phyloP scores from a whole-genome alignment of 331 rosid species.

The Spiraea crenata region DNA sequence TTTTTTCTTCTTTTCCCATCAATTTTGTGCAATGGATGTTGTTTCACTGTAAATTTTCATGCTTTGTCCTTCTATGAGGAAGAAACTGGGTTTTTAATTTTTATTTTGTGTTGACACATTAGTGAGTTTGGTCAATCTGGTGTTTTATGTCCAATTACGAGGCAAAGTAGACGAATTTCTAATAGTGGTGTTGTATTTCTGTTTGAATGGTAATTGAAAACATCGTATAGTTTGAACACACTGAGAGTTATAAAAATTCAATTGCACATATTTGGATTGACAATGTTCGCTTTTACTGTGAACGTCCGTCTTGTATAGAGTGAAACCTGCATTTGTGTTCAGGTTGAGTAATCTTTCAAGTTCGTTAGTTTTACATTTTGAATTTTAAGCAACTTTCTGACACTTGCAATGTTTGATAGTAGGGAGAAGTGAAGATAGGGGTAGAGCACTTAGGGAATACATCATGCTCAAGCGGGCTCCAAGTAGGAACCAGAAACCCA shows the following conservation, averaged over 20 bases:
- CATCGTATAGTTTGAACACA: not conserved
- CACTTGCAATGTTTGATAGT: slow-evolving; percentile 14
- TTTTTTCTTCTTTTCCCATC: not conserved
- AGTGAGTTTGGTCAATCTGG: not conserved
- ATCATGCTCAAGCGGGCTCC: slow-evolving; percentile 62
- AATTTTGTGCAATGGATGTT: slow-evolving; percentile 14
- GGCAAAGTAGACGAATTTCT: not conserved
- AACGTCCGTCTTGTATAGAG: not conserved
- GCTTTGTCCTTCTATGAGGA: not conserved
- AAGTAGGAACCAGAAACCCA: slow-evolving; percentile 59
- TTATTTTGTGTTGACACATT: not conserved
- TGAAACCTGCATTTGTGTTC: not conserved
- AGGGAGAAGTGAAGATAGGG: slow-evolving; percentile 29
- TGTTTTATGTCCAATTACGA: not conserved
- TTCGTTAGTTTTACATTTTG: not conserved
- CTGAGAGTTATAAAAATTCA: not conserved
- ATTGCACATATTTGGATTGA: not conserved
- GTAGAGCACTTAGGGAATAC: slow-evolving; percentile 27
- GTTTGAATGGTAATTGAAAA: not conserved
- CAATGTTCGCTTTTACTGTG: not conserved
- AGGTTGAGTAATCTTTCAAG: slow-evolving; percentile 3
- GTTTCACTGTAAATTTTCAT: slow-evolving; percentile 1
- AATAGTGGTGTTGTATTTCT: not conserved
- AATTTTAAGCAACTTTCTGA: slow-evolving; percentile 29
- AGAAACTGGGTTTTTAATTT: not conserved